phyloP scores from a whole-genome alignment of 192 early-diverging fungal genomes.

The Coemansia sp. region DNA sequence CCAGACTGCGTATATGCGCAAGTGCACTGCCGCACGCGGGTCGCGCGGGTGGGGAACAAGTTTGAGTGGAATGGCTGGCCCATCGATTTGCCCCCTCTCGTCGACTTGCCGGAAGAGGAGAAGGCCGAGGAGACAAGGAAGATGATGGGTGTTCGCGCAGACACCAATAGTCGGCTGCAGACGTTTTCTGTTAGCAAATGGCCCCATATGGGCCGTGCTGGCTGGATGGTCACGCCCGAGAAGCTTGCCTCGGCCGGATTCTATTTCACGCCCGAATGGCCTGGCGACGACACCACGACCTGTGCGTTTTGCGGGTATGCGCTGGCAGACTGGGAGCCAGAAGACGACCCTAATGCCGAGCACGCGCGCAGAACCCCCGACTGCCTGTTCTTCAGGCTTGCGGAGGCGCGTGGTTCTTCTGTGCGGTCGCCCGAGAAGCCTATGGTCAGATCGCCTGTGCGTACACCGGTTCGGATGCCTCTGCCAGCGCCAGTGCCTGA shows the following conservation, averaged over 20 bases:
- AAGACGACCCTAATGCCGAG: conserved; percentile 51
- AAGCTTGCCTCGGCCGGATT: conserved; percentile 51
- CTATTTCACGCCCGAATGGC: conserved; percentile 50
- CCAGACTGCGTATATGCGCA: conserved; percentile 44
- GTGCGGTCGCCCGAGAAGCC: conserved; percentile 13
- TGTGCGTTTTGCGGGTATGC: conserved; percentile 52
- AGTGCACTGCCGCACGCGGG: conserved; percentile 44
- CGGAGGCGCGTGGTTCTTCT: neutral
- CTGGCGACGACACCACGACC: conserved; percentile 44
- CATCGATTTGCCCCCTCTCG: neutral
- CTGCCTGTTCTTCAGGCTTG: conserved; percentile 50
- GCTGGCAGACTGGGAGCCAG: conserved; percentile 53
- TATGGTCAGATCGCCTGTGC: conserved; percentile 4
- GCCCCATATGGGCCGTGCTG: conserved; percentile 41
- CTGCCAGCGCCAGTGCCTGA: neutral
- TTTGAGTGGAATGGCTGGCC: conserved; percentile 44
- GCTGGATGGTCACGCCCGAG: conserved; percentile 48
- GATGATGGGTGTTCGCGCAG: conserved; percentile 22
- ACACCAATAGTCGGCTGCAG: conserved; percentile 19
- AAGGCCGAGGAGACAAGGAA: neutral
- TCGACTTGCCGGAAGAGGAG: conserved; percentile 5
- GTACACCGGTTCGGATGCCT: conserved; percentile 2
- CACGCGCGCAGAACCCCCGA: conserved; percentile 40
- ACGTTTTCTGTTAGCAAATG: conserved; percentile 35
- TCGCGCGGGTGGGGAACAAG: conserved; percentile 20